A percentile compares a stretch with the other conserved stretches of the same genome.
Conservation (phyloP, 495 filamentous ascomycete genomes). For the Podospora appendiculata region DNA sequence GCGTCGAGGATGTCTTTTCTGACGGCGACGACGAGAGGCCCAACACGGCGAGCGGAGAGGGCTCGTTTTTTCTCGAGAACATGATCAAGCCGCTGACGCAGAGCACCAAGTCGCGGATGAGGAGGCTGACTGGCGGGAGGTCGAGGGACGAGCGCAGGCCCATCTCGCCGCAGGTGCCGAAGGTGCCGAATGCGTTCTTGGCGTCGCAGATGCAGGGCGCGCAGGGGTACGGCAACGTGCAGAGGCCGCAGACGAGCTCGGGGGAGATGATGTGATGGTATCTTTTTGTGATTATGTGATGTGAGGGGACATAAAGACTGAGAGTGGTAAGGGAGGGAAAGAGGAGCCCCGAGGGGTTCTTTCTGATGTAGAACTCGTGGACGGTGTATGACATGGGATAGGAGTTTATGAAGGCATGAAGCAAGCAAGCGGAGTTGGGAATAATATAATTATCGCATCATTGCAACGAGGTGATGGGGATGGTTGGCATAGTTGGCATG, state of each 20-base stretch:
- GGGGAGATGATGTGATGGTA: conserved; percentile 6
- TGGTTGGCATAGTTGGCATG: too few species aligned
- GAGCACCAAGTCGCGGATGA: conserved; percentile 51
- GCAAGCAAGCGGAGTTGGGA: too few species aligned
- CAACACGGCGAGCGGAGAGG: conserved; percentile 13
- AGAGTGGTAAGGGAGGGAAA: too few species aligned
- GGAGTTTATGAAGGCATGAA: too few species aligned
- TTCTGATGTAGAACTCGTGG: too few species aligned
- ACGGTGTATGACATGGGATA: too few species aligned
- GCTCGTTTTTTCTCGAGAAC: conserved; percentile 56
- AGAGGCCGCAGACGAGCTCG: not conserved
- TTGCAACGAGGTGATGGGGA: too few species aligned
- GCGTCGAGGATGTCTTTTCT: conserved; percentile 41
- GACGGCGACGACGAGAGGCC: conserved; percentile 44
- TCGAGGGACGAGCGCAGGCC: conserved; percentile 51
- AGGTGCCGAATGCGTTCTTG: conserved; percentile 17
- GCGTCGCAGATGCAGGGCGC: conserved; percentile 5
- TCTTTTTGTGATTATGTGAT: too few species aligned
- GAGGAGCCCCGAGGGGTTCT: too few species aligned
- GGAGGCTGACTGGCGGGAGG: conserved; percentile 57
- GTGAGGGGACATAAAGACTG: too few species aligned
- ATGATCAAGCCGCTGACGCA: conserved; percentile 53
- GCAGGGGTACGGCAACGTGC: not conserved
- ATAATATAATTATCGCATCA: too few species aligned
- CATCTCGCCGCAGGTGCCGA: conserved; percentile 19